Conservation (phyloP, 83 land plant species). For the Thuja plicata region DNA sequence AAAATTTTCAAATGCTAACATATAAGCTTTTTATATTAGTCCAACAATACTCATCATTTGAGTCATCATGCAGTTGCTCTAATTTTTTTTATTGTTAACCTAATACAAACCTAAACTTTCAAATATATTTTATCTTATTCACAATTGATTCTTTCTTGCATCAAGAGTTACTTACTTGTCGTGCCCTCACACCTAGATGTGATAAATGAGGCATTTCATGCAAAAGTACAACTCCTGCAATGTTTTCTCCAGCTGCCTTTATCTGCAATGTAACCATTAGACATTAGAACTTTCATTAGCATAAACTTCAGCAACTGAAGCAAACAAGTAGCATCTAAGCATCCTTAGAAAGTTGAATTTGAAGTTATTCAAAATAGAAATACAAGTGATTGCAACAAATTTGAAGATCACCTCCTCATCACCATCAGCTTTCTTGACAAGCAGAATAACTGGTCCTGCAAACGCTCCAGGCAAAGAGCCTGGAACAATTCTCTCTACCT, state of each 20-base stretch:
- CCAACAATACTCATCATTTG: background rate
- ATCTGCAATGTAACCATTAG: slow-evolving; percentile 47
- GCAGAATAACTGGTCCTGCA: slow-evolving; percentile 64
- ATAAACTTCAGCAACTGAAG: background rate
- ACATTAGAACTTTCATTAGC: background rate
- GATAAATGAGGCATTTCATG: slow-evolving; percentile 98
- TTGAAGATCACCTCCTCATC: slow-evolving; percentile 86
- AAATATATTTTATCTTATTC: background rate
- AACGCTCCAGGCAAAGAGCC: slow-evolving; percentile 69
- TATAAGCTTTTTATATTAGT: background rate
- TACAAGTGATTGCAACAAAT: background rate
- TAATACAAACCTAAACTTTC: background rate
- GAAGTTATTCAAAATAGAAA: background rate
- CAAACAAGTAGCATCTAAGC: background rate
- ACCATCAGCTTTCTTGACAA: slow-evolving; percentile 93
- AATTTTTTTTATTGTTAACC: background rate
- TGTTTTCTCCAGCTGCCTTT: slow-evolving; percentile 86
- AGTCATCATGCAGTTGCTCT: background rate
- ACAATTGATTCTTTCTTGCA: background rate
- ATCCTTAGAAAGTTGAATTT: background rate
- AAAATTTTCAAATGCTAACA: background rate
- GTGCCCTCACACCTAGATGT: slow-evolving; percentile 97
- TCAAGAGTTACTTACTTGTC: slow-evolving; percentile 52
- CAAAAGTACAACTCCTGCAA: slow-evolving; percentile 81
- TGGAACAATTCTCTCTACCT: slow-evolving; percentile 92